Conservation (phyloP, 2,329 filamentous ascomycete genomes). For the Ascochyta lentis region DNA sequence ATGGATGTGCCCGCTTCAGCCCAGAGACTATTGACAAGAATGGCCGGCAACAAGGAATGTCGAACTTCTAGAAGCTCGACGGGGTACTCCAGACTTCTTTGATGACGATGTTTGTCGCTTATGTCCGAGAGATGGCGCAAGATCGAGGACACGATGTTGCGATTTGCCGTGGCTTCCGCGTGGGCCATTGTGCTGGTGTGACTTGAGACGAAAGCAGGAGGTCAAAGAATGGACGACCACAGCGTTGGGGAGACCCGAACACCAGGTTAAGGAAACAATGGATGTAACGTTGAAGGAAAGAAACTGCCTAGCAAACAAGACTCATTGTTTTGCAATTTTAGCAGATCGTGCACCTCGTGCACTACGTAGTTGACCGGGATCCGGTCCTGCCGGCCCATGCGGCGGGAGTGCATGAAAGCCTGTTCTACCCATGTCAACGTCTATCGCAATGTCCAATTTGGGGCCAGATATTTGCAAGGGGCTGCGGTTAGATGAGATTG, state of each 20-base stretch:
- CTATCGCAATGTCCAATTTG: conserved; percentile 12
- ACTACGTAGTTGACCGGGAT: conserved; percentile 22
- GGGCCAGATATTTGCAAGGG: conserved; percentile 6
- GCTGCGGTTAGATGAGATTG: conserved; percentile 2
- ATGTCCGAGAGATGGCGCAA: conserved; percentile 40
- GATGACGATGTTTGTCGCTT: conserved; percentile 40
- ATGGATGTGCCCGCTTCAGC: conserved; percentile 42
- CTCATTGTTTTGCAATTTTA: conserved; percentile 9
- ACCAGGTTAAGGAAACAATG: conserved; percentile 13
- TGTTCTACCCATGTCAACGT: conserved; percentile 23
- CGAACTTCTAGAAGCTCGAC: conserved; percentile 44
- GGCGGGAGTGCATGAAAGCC: conserved; percentile 17
- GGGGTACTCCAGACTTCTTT: conserved; percentile 39
- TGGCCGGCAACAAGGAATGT: conserved; percentile 41
- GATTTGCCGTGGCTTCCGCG: conserved; percentile 28
- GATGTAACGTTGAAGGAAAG: conserved; percentile 13
- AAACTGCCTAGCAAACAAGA: background rate
- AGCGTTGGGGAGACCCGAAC: conserved; percentile 12
- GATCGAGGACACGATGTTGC: conserved; percentile 35
- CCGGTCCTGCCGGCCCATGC: conserved; percentile 15
- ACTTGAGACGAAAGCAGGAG: conserved; percentile 5
- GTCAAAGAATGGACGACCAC: conserved; percentile 17
- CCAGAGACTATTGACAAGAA: conserved; percentile 44
- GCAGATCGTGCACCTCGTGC: conserved; percentile 1
- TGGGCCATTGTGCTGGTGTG: conserved; percentile 32